phyloP scores from a whole-genome alignment of 2,329 filamentous ascomycete genomes.

The Blastomyces gilchristii region DNA sequence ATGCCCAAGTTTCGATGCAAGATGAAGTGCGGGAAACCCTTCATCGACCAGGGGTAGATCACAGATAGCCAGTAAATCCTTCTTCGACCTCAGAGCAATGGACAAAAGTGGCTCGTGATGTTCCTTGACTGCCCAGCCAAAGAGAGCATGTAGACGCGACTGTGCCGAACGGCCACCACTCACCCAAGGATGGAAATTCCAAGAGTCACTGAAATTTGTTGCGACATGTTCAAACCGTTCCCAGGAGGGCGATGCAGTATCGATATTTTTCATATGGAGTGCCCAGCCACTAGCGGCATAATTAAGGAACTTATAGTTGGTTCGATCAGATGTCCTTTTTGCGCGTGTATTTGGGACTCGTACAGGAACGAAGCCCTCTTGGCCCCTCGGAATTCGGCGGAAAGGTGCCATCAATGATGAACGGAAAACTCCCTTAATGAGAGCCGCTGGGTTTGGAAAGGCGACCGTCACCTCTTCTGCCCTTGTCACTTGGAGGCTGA shows the following conservation, averaged over 20 bases:
- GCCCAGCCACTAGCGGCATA: background rate
- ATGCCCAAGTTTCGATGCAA: conserved; percentile 1
- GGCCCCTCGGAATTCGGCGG: background rate
- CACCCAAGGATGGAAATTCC: conserved; percentile 5
- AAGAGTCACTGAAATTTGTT: background rate
- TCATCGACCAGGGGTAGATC: background rate
- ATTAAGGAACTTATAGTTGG: background rate
- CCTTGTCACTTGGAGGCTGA: background rate
- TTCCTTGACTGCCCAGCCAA: conserved; percentile 3
- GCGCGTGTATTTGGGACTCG: background rate
- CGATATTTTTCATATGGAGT: background rate
- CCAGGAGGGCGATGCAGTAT: background rate
- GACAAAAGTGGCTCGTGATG: background rate
- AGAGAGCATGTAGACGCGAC: background rate
- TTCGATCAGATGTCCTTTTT: background rate
- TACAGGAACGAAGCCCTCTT: background rate
- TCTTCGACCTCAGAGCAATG: background rate
- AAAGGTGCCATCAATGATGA: background rate
- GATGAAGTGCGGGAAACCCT: background rate
- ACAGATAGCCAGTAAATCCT: background rate
- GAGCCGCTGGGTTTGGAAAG: background rate
- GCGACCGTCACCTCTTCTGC: background rate
- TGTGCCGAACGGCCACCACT: background rate
- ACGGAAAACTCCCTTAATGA: background rate
- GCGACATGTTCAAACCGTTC: background rate